Conservation (phyloP, 139 green algal genomes). For the Parachlorella kessleri region DNA sequence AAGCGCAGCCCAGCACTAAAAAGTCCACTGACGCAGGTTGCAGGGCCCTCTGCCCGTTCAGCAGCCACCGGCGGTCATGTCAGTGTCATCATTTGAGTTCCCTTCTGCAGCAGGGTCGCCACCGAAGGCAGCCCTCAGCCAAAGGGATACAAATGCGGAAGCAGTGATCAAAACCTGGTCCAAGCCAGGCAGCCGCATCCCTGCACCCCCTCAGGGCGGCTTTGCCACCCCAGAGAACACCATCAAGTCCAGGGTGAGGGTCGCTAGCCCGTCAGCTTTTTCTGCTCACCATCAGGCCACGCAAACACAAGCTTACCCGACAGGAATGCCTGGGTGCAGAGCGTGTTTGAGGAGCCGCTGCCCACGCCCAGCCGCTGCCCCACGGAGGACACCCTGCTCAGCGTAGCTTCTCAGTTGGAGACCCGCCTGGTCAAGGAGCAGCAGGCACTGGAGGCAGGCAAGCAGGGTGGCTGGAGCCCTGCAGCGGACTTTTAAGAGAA, state of each 20-base stretch:
- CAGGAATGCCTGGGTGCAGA: no score
- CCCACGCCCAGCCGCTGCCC: background rate
- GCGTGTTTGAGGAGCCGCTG: background rate
- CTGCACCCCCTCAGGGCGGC: background rate
- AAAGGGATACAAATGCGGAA: background rate
- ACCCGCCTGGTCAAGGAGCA: conserved; percentile 1
- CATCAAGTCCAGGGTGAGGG: background rate
- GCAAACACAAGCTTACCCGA: no score
- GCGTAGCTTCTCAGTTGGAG: conserved; percentile 4
- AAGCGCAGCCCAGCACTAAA: no score
- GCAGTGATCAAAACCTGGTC: background rate
- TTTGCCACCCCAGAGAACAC: background rate
- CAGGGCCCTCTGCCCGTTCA: no score
- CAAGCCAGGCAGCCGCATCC: background rate
- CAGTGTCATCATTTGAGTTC: no score
- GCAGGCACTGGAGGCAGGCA: no score
- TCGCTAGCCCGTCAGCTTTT: background rate
- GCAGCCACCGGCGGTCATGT: no score
- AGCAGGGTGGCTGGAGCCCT: no score
- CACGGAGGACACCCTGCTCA: conserved; percentile 2
- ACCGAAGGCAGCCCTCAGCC: background rate
- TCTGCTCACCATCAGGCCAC: no score
- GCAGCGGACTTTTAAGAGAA: background rate
- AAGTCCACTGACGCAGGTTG: no score
- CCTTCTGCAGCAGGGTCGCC: no score